phyloP scores from a whole-genome alignment of 2,329 filamentous ascomycete species.

The Trichoderma hamatum region DNA sequence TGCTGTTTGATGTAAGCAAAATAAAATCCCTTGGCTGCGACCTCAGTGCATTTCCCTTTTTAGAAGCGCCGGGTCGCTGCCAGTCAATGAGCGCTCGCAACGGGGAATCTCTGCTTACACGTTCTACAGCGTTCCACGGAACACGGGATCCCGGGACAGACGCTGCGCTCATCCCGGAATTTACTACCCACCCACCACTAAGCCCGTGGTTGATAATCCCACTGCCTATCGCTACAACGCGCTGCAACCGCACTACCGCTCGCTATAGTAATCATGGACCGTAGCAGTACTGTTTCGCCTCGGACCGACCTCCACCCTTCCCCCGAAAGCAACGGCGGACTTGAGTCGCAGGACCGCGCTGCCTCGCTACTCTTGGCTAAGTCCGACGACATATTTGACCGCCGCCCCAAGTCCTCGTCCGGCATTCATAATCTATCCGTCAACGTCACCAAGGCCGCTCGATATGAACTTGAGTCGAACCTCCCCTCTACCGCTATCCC shows the following conservation, averaged over 20 bases:
- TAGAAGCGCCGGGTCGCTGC: background rate
- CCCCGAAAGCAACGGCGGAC: constrained; percentile 11
- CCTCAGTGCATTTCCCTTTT: constrained; percentile 11
- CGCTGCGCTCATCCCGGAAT: constrained; percentile 7
- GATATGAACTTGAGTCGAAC: constrained; percentile 29
- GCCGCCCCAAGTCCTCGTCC: constrained; percentile 29
- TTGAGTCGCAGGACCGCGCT: constrained; percentile 15
- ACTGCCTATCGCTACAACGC: background rate
- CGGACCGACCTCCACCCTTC: constrained; percentile 28
- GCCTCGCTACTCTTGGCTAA: constrained; percentile 25
- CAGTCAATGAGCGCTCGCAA: background rate
- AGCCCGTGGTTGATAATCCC: constrained; percentile 24
- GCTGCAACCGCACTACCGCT: constrained; percentile 18
- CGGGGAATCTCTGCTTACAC: background rate
- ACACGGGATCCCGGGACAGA: constrained; percentile 11
- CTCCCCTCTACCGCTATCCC: constrained; percentile 34
- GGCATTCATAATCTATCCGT: constrained; percentile 30
- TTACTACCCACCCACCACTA: constrained; percentile 1
- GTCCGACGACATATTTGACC: constrained; percentile 27
- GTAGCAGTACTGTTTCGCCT: constrained; percentile 29
- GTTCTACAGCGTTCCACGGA: constrained; percentile 18
- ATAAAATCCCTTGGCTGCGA: background rate
- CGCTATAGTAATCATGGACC: constrained; percentile 24
- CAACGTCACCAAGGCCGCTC: constrained; percentile 32
- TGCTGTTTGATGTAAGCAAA: constrained; percentile 4